Evolutionary conservation across 495 filamentous ascomycete species (phyloP).

Genomic region (Aspergillus kassunensis): DNA sequence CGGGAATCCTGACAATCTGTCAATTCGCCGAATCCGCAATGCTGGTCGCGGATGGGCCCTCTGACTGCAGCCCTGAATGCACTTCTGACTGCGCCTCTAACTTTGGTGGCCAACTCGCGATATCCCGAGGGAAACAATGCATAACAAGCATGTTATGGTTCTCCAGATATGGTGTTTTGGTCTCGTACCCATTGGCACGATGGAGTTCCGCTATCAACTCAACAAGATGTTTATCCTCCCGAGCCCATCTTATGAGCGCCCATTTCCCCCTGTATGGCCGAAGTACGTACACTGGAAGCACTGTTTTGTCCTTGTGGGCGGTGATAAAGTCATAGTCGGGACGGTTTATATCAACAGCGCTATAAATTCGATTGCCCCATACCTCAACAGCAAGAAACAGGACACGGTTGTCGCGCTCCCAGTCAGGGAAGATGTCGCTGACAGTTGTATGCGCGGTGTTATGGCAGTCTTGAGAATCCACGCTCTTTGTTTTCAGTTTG

Average conservation of each 20-base stretch:
- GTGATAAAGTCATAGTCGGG: constrained; percentile 12
- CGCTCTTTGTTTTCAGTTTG: constrained; percentile 5
- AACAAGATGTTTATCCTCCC: constrained; percentile 2
- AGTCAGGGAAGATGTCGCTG: constrained; percentile 10
- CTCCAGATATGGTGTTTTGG: constrained; percentile 2
- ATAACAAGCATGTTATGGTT: constrained; percentile 4
- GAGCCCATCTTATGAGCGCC: constrained; percentile 11
- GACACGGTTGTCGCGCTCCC: constrained; percentile 8
- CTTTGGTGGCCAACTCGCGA: too few relatives aligned
- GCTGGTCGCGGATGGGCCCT: too few relatives aligned
- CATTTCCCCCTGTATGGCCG: constrained; percentile 4
- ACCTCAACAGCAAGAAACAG: constrained; percentile 12
- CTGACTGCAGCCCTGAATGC: too few relatives aligned
- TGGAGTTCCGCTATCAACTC: constrained; percentile 6
- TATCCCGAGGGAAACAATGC: constrained; percentile 5
- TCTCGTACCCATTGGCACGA: constrained; percentile 3
- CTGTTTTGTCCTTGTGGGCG: constrained; percentile 7
- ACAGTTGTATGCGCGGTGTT: constrained; percentile 5
- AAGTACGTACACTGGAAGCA: constrained; percentile 14
- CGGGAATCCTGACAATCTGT: too few relatives aligned
- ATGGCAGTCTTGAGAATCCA: constrained; percentile 11
- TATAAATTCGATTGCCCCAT: constrained; percentile 8
- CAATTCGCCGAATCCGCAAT: too few relatives aligned
- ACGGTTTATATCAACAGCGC: constrained; percentile 14
- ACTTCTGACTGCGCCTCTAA: too few relatives aligned